A percentile compares a stretch with the other conserved stretches of the same genome.
phyloP scores from a whole-genome alignment of 768 basidiomycete species.

The Butyriboletus loyo region DNA sequence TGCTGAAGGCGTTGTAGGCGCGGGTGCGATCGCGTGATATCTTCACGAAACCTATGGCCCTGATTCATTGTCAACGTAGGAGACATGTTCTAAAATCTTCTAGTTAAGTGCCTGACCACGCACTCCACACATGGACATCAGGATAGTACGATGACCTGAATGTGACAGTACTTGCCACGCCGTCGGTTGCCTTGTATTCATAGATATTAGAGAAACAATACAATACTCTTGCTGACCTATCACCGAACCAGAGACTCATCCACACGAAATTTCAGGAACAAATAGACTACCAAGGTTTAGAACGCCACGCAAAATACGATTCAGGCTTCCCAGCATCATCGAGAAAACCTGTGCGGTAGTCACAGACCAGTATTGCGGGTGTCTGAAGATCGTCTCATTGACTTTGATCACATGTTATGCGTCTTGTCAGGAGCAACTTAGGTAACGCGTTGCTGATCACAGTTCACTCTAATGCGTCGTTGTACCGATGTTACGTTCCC shows the following conservation, averaged over 20 bases:
- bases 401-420: constrained; percentile 21
- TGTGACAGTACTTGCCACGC: constrained; percentile 33
- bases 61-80: constrained; percentile 28
- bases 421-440: constrained; percentile 26
- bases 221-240: constrained; percentile 50
- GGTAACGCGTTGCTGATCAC: constrained; percentile 32
- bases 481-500: constrained; percentile 9
- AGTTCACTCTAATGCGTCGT: constrained; percentile 19
- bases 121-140: constrained; percentile 9
- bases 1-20: constrained; percentile 31
- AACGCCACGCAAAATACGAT: constrained; percentile 42
- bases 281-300: constrained; percentile 33
- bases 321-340: constrained; percentile 29
- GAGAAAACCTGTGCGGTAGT: constrained; percentile 21
- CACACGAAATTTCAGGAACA: constrained; percentile 31
- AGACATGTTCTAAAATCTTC: not conserved
- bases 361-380: constrained; percentile 15
- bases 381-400: constrained; percentile 14
- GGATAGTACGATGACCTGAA: constrained; percentile 28
- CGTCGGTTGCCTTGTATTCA: constrained; percentile 15
- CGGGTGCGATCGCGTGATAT: constrained; percentile 36
- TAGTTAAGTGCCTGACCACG: not conserved
- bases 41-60: constrained; percentile 46
- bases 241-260: constrained; percentile 45
- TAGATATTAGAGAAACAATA: constrained; percentile 6